phyloP scores from a whole-genome alignment of 306 rosid genomes.

The Acacia acuminata region DNA sequence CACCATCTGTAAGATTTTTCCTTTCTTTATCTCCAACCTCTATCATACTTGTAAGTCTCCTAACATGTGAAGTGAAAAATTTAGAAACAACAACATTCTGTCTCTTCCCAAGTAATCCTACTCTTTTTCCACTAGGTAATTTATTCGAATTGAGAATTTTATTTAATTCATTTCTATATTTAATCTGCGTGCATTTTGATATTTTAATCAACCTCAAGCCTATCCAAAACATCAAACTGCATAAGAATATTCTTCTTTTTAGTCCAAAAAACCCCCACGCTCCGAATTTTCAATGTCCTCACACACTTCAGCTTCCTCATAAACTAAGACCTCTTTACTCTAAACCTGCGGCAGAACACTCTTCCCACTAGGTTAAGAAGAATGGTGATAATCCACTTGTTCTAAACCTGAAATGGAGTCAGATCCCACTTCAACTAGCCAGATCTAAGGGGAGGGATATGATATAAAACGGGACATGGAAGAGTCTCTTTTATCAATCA shows the following conservation, averaged over 20 bases:
- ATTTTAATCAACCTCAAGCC: not conserved
- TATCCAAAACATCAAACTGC: not conserved
- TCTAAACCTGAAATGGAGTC: not conserved
- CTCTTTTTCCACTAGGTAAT: not conserved
- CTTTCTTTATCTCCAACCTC: not conserved
- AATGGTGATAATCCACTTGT: not conserved
- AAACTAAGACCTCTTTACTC: not conserved
- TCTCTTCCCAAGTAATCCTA: not conserved
- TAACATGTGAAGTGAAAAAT: not conserved
- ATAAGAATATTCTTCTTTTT: not conserved
- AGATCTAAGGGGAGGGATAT: not conserved
- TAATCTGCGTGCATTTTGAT: not conserved
- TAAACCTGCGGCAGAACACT: not conserved
- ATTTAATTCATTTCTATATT: not conserved
- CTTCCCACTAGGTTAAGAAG: not conserved
- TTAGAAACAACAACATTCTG: not conserved
- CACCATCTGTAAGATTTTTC: not conserved
- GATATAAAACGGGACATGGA: not conserved
- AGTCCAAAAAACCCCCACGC: not conserved
- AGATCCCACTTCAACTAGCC: not conserved
- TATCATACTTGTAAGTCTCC: not conserved
- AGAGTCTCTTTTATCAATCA: not conserved
- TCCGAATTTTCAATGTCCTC: not conserved
- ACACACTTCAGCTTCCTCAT: not conserved
- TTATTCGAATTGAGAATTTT: not conserved